A percentile compares a stretch with the other conserved stretches of the same genome.
These are phyloP conservation scores for Sonneratia alba DNA, from an alignment of 345 rosid species.

Conservation along the genomic window DNA sequence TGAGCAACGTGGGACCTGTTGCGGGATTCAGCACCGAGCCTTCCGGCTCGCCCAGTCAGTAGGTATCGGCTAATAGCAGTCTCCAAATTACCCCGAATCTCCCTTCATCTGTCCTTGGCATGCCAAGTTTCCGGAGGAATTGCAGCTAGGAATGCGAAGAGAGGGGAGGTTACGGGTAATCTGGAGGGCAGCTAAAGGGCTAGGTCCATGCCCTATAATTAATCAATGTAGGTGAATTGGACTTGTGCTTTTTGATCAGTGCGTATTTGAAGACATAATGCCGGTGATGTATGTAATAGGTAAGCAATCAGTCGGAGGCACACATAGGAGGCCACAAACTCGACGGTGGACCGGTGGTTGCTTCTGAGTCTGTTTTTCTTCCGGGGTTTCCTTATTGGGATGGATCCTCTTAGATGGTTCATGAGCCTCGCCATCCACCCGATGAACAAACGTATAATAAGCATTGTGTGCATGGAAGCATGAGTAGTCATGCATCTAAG, in stretches of 20 bases:
- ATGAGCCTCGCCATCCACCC: background rate
- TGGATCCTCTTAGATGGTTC: background rate
- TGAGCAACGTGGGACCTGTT: conserved; percentile 5
- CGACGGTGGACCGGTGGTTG: too few species aligned
- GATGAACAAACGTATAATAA: background rate
- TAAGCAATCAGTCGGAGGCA: background rate
- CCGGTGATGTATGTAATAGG: background rate
- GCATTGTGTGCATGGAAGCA: too few species aligned
- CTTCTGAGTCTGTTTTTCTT: background rate
- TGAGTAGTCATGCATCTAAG: too few species aligned
- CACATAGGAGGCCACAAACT: too few species aligned
- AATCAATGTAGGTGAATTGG: conserved; percentile 18
- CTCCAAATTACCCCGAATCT: conserved; percentile 39
- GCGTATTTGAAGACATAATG: background rate
- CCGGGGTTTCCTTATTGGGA: background rate
- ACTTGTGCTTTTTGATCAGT: background rate
- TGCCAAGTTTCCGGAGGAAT: too few species aligned
- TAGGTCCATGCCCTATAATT: background rate
- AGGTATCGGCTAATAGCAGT: background rate
- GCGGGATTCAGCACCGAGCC: background rate
- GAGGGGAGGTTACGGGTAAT: conserved; percentile 32
- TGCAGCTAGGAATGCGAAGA: conserved; percentile 1
- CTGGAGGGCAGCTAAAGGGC: conserved; percentile 4
- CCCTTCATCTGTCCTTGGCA: conserved; percentile 7
- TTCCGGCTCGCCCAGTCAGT: background rate